Percentiles rank a stretch among this genome's conserved stretches.
Conservation (phyloP, 2,329 filamentous ascomycete genomes). For the Cercospora zeina region DNA sequence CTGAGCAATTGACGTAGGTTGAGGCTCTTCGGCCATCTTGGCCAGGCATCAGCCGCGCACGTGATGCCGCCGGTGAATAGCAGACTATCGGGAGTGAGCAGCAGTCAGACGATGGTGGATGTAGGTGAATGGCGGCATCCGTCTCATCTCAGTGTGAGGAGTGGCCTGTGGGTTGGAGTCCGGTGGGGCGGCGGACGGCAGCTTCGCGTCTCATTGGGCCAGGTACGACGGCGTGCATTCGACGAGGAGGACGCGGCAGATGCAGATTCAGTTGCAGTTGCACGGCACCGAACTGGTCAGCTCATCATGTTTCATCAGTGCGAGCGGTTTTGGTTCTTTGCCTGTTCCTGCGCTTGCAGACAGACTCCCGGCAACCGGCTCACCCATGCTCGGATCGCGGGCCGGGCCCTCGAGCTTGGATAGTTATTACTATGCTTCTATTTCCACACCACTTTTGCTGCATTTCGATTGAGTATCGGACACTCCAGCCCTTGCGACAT, state of each 20-base stretch:
- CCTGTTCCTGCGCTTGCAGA: not conserved
- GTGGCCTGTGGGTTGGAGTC: not conserved
- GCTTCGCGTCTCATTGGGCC: not conserved
- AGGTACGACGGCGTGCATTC: not conserved
- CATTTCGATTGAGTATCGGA: too few relatives aligned
- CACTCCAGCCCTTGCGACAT: not conserved
- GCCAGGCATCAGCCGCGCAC: conserved; percentile 8
- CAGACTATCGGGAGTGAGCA: not conserved
- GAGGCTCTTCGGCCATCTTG: conserved; percentile 33
- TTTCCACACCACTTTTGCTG: not conserved
- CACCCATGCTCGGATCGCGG: not conserved
- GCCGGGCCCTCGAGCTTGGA: not conserved
- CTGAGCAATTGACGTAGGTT: conserved; percentile 44
- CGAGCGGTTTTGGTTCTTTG: not conserved
- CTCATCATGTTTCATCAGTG: not conserved
- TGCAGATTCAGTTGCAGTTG: not conserved
- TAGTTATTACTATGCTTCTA: too few relatives aligned
- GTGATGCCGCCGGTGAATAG: not conserved
- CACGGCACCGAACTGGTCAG: too few relatives aligned
- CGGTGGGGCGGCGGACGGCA: not conserved
- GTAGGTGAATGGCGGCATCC: not conserved
- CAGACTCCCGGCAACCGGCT: not conserved
- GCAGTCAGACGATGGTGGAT: not conserved
- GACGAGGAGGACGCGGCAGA: too few relatives aligned
- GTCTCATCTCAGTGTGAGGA: not conserved